Conservation (phyloP, 2,329 filamentous ascomycete species). For the Ophiostoma montium region DNA sequence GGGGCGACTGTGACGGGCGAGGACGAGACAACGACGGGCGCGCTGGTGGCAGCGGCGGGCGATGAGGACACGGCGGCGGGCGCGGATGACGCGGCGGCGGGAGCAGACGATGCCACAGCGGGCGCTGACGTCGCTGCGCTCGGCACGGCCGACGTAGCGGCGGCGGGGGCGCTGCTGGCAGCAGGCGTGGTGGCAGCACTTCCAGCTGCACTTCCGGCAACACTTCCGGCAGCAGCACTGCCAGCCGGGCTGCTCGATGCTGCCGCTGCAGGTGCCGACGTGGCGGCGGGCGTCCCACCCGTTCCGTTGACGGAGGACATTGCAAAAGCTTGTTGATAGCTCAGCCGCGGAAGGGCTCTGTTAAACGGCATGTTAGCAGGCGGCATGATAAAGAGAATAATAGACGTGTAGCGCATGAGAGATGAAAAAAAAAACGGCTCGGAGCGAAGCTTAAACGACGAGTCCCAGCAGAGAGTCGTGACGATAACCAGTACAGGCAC, state of each 20-base stretch:
- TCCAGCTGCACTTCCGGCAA: no score
- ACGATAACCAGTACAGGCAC: not conserved
- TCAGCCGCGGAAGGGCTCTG: constrained; percentile 17
- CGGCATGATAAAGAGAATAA: no score
- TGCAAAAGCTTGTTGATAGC: constrained; percentile 16
- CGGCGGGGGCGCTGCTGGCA: constrained; percentile 9
- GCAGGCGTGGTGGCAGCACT: no score
- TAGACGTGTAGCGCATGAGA: no score
- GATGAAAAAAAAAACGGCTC: no score
- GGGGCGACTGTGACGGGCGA: not conserved
- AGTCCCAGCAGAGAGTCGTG: not conserved
- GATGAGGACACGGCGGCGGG: no score
- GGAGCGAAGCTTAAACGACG: no score
- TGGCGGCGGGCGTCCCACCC: constrained; percentile 10
- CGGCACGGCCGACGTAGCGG: constrained; percentile 1
- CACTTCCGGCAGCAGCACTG: not conserved
- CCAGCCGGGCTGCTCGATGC: not conserved
- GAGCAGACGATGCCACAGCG: constrained; percentile 4
- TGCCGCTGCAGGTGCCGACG: not conserved
- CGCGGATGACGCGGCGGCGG: not conserved
- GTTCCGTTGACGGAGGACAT: constrained; percentile 20
- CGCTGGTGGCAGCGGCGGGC: no score
- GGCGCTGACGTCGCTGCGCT: constrained; percentile 1
- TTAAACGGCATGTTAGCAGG: constrained; percentile 18
- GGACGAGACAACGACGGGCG: no score